Evolutionary conservation across 2,329 filamentous ascomycete genomes (phyloP), one percentile per base, ranked within the genome.

Genomic region (Neofusicoccum kwambonambiense): DNA sequence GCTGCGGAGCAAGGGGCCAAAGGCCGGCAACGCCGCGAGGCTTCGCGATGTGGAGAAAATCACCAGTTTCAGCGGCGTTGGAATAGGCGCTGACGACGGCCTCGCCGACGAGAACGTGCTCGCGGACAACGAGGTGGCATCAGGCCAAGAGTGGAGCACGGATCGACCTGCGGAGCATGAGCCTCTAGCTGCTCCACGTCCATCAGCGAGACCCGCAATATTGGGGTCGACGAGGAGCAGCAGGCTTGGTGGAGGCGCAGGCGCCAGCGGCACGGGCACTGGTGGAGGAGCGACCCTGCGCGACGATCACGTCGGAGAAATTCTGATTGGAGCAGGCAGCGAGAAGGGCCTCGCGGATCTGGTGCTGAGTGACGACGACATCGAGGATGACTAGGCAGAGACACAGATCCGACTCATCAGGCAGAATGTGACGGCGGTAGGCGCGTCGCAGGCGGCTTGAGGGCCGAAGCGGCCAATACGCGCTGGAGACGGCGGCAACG

Each of bases 21-120:
- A 64, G 66, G 64, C 54, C 4, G 50, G 69, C 42, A 62, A 47
- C 6, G 56, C 70, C 45, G 60, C 76, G 47, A 73, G 80, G 27
- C 77, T 84, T 2, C 82, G 80, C 58, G 86, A 89, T 19, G 81
- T 93, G 8, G 87, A 90, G 64, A 89, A 85, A 70, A 84, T 96
- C 7, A 89, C 89, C 0, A 83, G 84, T 2, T 90, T 93, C 70
- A 84, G 83, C 5, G 87, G 87, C 15, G 83, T 88, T 17, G 81
- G 69, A 54, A 45, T 64, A 44, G n/a, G 61, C 61, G 49, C 61
- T 54, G 51, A 56, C 31, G 42, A 39, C 61, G 50, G 50, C 39
- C 17, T 39, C 39, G 72, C 76, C 11, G 75, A 76, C 5, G 71
- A 75, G 2, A 77, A 76, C 1, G 61, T 63, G 1, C 71, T 68